A percentile compares a stretch with the other conserved stretches of the same genome.
phyloP scores from a whole-genome alignment of 192 early-diverging fungal genomes.

The Nowakowskiella sp. region DNA sequence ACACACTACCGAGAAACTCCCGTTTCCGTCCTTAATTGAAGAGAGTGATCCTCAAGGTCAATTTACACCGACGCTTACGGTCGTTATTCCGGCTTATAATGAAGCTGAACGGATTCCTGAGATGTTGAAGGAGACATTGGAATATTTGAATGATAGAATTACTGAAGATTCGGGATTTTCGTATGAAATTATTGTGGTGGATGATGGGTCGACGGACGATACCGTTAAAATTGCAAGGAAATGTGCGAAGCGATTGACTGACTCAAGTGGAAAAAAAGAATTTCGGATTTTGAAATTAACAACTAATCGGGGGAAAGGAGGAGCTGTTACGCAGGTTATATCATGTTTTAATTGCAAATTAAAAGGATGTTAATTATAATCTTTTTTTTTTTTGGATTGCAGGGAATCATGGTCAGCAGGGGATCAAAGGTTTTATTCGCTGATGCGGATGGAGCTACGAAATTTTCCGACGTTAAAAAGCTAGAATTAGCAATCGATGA shows the following conservation, averaged over 20 bases:
- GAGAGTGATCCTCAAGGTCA: too few species aligned
- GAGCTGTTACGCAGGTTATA: slow-evolving; percentile 76
- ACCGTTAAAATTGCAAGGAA: slow-evolving; percentile 59
- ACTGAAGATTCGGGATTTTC: slow-evolving; percentile 32
- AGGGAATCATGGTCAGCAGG: slow-evolving; percentile 75
- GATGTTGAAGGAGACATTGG: slow-evolving; percentile 75
- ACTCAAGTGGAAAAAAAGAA: slow-evolving; percentile 27
- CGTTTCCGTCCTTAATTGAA: slow-evolving; percentile 37
- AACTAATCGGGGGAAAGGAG: slow-evolving; percentile 87
- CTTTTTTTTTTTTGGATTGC: slow-evolving; percentile 8
- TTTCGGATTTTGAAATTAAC: slow-evolving; percentile 68
- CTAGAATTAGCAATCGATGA: slow-evolving; percentile 38
- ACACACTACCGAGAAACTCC: slow-evolving; percentile 17
- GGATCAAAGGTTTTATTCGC: slow-evolving; percentile 79
- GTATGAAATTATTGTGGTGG: slow-evolving; percentile 86
- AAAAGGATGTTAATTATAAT: slow-evolving; percentile 2
- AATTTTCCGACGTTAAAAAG: slow-evolving; percentile 74
- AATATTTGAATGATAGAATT: slow-evolving; percentile 49
- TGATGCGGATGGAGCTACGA: slow-evolving; percentile 93
- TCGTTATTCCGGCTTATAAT: slow-evolving; percentile 89
- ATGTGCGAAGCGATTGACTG: slow-evolving; percentile 23
- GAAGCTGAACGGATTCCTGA: slow-evolving; percentile 73
- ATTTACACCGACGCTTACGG: too few species aligned
- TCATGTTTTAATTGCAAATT: slow-evolving; percentile 11
- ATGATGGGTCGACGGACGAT: slow-evolving; percentile 84